A percentile compares a stretch with the other conserved stretches of the same genome.
phyloP scores from a whole-genome alignment of 495 filamentous ascomycete species.

The Oidiodendron maius region DNA sequence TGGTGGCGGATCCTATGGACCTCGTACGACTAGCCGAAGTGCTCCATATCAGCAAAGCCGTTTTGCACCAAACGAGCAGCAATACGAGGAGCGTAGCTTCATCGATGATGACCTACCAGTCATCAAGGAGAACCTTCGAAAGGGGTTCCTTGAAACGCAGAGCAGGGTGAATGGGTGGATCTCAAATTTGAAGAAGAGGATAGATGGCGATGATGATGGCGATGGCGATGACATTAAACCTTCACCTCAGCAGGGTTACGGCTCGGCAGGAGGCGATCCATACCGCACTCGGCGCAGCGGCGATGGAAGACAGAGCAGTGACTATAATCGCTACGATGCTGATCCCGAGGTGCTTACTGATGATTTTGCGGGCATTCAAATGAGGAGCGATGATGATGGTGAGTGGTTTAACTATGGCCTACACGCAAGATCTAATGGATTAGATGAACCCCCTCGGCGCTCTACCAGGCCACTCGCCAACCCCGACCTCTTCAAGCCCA shows the following conservation, averaged over 20 bases:
- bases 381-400: constrained; percentile 62
- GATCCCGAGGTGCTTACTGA: constrained; percentile 86
- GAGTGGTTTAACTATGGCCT: constrained; percentile 40
- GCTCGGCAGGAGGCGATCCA: constrained; percentile 7
- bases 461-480: constrained; percentile 67
- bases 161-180: constrained; percentile 91
- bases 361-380: constrained; percentile 83
- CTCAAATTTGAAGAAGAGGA: constrained; percentile 77
- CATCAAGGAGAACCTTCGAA: constrained; percentile 87
- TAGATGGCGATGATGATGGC: constrained; percentile 88
- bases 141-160: constrained; percentile 94
- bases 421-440: constrained; percentile 4
- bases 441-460: constrained; percentile 41
- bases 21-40: constrained; percentile 39
- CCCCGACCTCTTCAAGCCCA: constrained; percentile 73
- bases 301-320: constrained; percentile 64
- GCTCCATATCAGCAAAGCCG: constrained; percentile 31
- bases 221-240: constrained; percentile 51
- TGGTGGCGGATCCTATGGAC: constrained; percentile 46
- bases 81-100: constrained; percentile 73
- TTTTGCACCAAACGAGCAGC: constrained; percentile 42
- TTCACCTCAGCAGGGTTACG: constrained; percentile 12
- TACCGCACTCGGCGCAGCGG: constrained; percentile 47
- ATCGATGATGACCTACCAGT: constrained; percentile 94
- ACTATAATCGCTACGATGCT: constrained; percentile 90